Conservation (phyloP, 805 yeast species). For the Kregervanrija fluxuum region DNA sequence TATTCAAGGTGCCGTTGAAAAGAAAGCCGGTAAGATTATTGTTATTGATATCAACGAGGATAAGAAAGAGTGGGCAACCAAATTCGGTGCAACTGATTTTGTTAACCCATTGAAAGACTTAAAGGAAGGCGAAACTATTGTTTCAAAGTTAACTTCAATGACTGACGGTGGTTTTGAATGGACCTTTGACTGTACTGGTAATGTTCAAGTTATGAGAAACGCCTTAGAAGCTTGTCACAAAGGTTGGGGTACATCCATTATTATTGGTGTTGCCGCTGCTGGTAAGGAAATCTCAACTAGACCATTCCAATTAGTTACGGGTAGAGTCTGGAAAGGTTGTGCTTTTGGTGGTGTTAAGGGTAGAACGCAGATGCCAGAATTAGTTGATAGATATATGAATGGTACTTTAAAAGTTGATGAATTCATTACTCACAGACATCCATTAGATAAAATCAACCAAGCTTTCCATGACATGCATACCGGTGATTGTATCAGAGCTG, state of each 20-base stretch:
- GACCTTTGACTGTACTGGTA: conserved; percentile 98
- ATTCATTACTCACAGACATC: conserved; percentile 86
- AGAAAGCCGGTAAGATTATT: conserved; percentile 74
- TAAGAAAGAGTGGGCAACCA: conserved; percentile 77
- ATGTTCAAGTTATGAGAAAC: conserved; percentile 87
- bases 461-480: conserved; percentile 94
- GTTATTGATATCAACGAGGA: conserved; percentile 82
- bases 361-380: conserved; percentile 86
- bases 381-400: conserved; percentile 76
- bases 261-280: conserved; percentile 98
- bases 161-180: conserved; percentile 97
- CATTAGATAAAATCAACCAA: conserved; percentile 67
- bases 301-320: conserved; percentile 98
- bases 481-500: conserved; percentile 94
- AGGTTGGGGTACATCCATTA: conserved; percentile 96
- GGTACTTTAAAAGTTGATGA: conserved; percentile 88
- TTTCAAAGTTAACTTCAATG: conserved; percentile 74
- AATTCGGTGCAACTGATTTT: conserved; percentile 95
- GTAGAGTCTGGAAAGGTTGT: conserved; percentile 98
- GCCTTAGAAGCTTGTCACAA: conserved; percentile 97
- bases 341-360: conserved; percentile 99
- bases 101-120: conserved; percentile 69
- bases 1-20: conserved; percentile 85
- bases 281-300: conserved; percentile 95
- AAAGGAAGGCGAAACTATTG: conserved; percentile 68